Base-by-base conservation (phyloP, 2,329 filamentous ascomycete species). In the Pseudogymnoascus sp. region DNA sequence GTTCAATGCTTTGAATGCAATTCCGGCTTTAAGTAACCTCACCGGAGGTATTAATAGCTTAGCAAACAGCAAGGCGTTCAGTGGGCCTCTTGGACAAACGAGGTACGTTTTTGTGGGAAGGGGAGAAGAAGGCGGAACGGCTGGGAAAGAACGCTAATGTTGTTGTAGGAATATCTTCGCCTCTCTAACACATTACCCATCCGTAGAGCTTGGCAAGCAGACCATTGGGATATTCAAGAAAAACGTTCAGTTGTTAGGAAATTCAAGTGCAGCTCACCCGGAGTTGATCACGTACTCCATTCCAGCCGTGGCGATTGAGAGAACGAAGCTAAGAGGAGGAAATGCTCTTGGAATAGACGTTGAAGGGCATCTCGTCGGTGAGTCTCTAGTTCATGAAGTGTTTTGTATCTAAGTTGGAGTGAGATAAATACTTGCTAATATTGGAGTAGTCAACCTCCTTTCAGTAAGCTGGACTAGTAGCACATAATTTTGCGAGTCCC, bases 331-430 rank as follows among this genome's bases (percentile, higher is more conserved):
- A 23, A 25, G 65, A 42, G 66, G 67, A 10, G 67, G 68, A 3
- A 70, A 69, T 61, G 63, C 67, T 28, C 63, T 69, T 11, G 68
- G 67, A 0, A 67, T 69, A 5, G 63, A 68, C 5, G 11, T 35
- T 7, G 63, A 67, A 3, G 64, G 64, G 16, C 67, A 63, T 6
- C 61, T 66, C 3, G 62, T 67, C 12, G 12, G 67, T 68, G 62
- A 18, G 62, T 60, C 16, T 21, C 8, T 10, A 21, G 4, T 16
- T 21, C 12, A 37, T 14, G 4, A 37, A 37, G 33, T 1, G 33
- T 37, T 37, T 37, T 3, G 33, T 21, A 16, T 40, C 37, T 7
- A 16, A 16, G 8, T 63, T 28, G 23, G 6, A 10, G 12, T 25
- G n/a, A 11, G 21, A 21, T 18, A 16, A 12, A 28, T 25, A 14